Conservation (phyloP, 257 asterid genomes). For the Solanum lycopersicoides region DNA sequence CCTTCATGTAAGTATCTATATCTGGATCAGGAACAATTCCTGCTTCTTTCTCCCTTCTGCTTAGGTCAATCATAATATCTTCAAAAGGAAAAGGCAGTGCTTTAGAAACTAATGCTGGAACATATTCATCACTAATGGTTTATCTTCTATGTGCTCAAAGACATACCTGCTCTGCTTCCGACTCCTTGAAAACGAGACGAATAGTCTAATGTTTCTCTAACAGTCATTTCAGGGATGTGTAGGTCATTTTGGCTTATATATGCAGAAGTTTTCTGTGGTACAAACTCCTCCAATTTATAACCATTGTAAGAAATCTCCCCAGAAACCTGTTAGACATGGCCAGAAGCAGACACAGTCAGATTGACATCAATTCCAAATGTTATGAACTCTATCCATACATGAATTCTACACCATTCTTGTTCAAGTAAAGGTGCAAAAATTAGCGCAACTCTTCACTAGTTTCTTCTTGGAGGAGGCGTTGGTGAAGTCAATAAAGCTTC, state of each 20-base stretch:
- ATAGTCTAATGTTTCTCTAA: conserved; percentile 55
- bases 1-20: conserved; percentile 74
- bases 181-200: conserved; percentile 58
- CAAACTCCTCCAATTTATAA: conserved; percentile 47
- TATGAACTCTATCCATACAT: background rate
- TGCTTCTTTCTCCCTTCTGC: conserved; percentile 53
- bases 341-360: background rate
- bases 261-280: conserved; percentile 67
- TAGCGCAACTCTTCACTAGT: background rate
- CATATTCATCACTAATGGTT: background rate
- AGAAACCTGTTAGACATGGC: conserved; percentile 25
- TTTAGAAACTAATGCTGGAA: background rate
- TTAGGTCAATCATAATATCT: conserved; percentile 55
- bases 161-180: conserved; percentile 53
- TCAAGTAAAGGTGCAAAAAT: background rate
- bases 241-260: conserved; percentile 58
- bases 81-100: background rate
- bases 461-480: background rate
- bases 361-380: background rate
- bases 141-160: background rate
- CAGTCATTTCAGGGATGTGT: conserved; percentile 72
- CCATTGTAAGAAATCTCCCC: conserved; percentile 63
- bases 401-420: background rate
- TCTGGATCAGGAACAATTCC: conserved; percentile 68
- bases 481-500: background rate